Conservation (phyloP, 1,284 basidiomycete genomes). For the Moniliophthora roreri region DNA sequence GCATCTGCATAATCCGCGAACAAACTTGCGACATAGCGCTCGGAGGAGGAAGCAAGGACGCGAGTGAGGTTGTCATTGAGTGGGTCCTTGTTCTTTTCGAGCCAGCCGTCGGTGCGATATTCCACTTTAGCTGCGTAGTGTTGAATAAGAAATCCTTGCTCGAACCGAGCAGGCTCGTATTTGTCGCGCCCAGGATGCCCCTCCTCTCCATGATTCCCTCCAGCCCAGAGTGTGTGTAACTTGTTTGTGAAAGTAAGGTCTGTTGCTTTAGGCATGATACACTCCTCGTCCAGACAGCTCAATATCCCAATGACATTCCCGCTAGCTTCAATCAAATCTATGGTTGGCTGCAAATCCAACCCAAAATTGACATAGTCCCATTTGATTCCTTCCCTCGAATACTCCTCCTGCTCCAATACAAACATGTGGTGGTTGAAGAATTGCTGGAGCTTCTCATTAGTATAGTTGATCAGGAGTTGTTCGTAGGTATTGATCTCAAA, state of each 20-base stretch:
- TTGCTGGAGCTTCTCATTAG: conserved; percentile 96
- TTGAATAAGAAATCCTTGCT: conserved; percentile 92
- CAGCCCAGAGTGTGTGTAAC: conserved; percentile 73
- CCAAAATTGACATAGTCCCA: conserved; percentile 99
- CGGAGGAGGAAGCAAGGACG: conserved; percentile 82
- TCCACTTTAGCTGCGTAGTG: conserved; percentile 98
- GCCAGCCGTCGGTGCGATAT: conserved; percentile 95
- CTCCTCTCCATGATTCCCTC: conserved; percentile 48
- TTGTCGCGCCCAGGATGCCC: conserved; percentile 78
- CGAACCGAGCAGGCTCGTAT: conserved; percentile 87
- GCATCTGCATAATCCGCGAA: conserved; percentile 83
- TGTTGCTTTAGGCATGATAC: conserved; percentile 98
- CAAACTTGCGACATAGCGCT: conserved; percentile 80
- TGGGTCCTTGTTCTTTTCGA: conserved; percentile 99
- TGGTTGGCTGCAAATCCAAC: conserved; percentile 95
- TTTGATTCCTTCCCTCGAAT: conserved; percentile 93
- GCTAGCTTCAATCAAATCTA: conserved; percentile 93
- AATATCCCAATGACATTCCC: conserved; percentile 82
- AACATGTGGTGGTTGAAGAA: conserved; percentile 99
- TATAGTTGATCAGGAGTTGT: conserved; percentile 98
- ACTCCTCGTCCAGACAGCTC: conserved; percentile 95
- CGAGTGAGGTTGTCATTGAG: conserved; percentile 95
- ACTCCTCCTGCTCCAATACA: conserved; percentile 98
- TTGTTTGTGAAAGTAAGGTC: conserved; percentile 97
- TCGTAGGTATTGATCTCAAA: conserved; percentile 92